Evolutionary conservation across 1,284 basidiomycete species (phyloP).

Genomic region (Papiliotrema flavescens): DNA sequence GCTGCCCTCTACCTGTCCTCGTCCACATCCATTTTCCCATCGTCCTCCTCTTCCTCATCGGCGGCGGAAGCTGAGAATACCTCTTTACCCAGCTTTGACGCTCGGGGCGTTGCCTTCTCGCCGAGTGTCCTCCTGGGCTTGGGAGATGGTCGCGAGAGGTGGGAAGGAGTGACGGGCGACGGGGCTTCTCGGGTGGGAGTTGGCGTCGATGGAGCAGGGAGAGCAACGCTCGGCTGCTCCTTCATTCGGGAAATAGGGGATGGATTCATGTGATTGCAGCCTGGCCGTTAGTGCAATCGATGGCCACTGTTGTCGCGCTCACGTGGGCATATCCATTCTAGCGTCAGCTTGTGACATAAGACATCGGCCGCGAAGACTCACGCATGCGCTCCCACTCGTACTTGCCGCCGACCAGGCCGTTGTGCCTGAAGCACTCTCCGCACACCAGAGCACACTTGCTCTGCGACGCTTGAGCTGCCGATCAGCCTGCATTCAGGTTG

Average conservation of each 20-base stretch:
- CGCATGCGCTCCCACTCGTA: slow-evolving; percentile 85
- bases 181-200: background rate
- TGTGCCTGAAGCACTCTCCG: slow-evolving; percentile 86
- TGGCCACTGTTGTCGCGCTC: slow-evolving; percentile 3
- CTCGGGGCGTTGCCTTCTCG: slow-evolving; percentile 29
- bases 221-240: background rate
- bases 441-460: slow-evolving; percentile 90
- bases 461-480: slow-evolving; percentile 43
- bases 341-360: background rate
- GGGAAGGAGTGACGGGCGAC: slow-evolving; percentile 13
- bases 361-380: slow-evolving; percentile 53
- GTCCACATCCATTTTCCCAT: slow-evolving; percentile 5
- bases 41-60: slow-evolving; percentile 19
- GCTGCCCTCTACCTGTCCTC: slow-evolving; percentile 9
- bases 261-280: slow-evolving; percentile 46
- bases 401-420: slow-evolving; percentile 81
- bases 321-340: slow-evolving; percentile 48
- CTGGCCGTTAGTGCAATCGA: slow-evolving; percentile 9
- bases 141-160: slow-evolving; percentile 17
- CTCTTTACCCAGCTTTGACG: slow-evolving; percentile 36
- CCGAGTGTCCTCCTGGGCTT: slow-evolving; percentile 18
- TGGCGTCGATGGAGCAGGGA: background rate
- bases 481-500: slow-evolving; percentile 36
- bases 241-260: slow-evolving; percentile 31
- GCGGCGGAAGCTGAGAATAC: slow-evolving; percentile 34